Base-by-base conservation (phyloP, 805 yeast genomes). In the Wickerhamomyces tratensis region DNA sequence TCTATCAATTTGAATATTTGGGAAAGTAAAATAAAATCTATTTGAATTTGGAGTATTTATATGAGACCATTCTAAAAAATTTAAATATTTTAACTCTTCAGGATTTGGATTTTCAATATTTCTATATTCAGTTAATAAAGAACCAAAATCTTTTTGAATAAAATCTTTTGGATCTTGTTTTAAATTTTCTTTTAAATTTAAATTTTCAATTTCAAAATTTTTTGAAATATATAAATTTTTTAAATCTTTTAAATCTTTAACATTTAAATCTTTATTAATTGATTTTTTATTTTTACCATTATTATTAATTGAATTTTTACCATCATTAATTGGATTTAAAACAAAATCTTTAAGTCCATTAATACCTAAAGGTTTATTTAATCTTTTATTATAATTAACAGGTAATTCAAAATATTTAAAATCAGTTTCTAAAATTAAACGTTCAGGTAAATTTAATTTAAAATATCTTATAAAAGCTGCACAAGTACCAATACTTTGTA, bases 401-500 rank as follows among this genome's bases (percentile, higher is more conserved):
- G 54, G 58, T 45, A 57, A 42, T 39, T 49, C 50, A 40, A 58
- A 56, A 41, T 51, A 56, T 25, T 51, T 50, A 40, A 38, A 42
- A 30, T 54, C 58, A 25, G 59, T 52, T 42, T 57, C 60, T 38
- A 54, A 52, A 5, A 57, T 30, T 10, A 58, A 7, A 30, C 56
- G 42, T 41, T 59, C 63, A 8, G 63, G 63, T 8, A 51, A 44
- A 10, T 56, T 53, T 44, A 51, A 48, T 39, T 50, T 55, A 42
- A 45, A 54, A 40, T 52, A 50, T 41, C 51, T 54, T 46, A 47
- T 55, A 30, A 57, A 52, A 4, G 62, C 52, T 1, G 62, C 49
- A 39, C 63, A 59, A 10, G 53, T 46, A 7, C 52, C 58, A 42
- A 57, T 49, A 11, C 45, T 44, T 46, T 57, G 55, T 34, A 57